A percentile compares a stretch with the other conserved stretches of the same genome.
These are phyloP conservation scores for Bipolaris bicolor DNA, from an alignment of 2,329 filamentous ascomycete genomes.

Conservation along the genomic window DNA sequence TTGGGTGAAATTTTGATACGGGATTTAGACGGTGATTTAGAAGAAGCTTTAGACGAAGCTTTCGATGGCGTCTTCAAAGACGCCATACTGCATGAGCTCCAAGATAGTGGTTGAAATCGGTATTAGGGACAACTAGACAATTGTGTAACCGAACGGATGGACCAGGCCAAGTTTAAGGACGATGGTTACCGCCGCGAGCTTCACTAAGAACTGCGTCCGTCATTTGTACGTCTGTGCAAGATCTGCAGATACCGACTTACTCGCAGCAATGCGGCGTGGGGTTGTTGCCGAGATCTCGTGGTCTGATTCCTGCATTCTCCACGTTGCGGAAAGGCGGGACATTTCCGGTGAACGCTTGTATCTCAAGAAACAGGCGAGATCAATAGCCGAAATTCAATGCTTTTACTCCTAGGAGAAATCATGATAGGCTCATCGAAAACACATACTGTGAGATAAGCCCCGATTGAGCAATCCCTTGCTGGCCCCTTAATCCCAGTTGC, in stretches of 20 bases:
- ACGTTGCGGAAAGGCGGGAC: neutral
- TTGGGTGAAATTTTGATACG: neutral
- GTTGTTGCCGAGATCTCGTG: conserved; percentile 2
- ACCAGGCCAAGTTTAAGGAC: conserved; percentile 4
- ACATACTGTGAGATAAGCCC: neutral
- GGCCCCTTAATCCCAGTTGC: neutral
- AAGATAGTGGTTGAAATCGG: neutral
- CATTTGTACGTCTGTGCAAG: neutral
- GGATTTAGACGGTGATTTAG: neutral
- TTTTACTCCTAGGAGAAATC: neutral
- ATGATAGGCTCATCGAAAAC: neutral
- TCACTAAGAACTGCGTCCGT: neutral
- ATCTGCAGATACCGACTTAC: neutral
- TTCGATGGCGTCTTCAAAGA: neutral
- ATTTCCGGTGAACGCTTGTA: neutral
- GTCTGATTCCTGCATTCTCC: neutral
- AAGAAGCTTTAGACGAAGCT: neutral
- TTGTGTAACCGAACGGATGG: neutral
- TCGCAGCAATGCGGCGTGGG: conserved; percentile 3
- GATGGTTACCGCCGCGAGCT: neutral
- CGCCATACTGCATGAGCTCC: neutral
- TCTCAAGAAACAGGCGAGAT: too few relatives aligned
- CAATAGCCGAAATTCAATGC: neutral
- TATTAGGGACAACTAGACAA: neutral
- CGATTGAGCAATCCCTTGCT: conserved; percentile 7